A percentile compares a stretch with the other conserved stretches of the same genome.
Evolutionary conservation across 2,329 filamentous ascomycete genomes (phyloP).

Genomic region (Beauveria medogensis): DNA sequence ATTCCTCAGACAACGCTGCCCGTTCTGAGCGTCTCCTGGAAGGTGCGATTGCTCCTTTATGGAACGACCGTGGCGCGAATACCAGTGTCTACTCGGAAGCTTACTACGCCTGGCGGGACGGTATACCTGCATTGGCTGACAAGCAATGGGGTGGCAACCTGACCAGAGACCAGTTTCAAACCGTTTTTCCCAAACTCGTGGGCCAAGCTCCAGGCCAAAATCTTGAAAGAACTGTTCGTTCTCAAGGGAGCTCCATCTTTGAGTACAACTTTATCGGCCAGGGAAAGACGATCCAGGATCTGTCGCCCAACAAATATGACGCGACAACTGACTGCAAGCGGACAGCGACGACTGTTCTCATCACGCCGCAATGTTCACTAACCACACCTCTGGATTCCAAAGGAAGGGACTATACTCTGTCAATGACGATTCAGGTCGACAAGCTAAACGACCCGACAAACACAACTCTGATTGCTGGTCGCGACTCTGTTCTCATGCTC

Average conservation of each 20-base stretch:
- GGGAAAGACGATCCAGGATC: slow-evolving; percentile 11
- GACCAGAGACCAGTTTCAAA: slow-evolving; percentile 9
- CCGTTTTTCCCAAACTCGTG: slow-evolving; percentile 13
- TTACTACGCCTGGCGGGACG: slow-evolving; percentile 19
- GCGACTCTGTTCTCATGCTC: slow-evolving; percentile 35
- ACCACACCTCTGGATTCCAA: slow-evolving; percentile 43
- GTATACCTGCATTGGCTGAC: slow-evolving; percentile 18
- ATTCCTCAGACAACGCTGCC: neutral
- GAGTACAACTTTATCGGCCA: slow-evolving; percentile 17
- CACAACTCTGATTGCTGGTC: slow-evolving; percentile 32
- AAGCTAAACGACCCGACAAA: slow-evolving; percentile 24
- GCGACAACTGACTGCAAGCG: slow-evolving; percentile 30
- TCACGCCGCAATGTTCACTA: slow-evolving; percentile 32
- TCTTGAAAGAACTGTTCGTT: slow-evolving; percentile 15
- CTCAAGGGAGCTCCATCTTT: slow-evolving; percentile 14
- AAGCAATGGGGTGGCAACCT: slow-evolving; percentile 21
- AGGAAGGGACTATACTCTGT: slow-evolving; percentile 48
- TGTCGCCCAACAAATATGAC: slow-evolving; percentile 17
- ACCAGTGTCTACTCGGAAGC: slow-evolving; percentile 19
- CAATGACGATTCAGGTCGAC: slow-evolving; percentile 31
- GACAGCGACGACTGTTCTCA: slow-evolving; percentile 19
- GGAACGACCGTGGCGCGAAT: slow-evolving; percentile 20
- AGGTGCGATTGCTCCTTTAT: slow-evolving; percentile 18
- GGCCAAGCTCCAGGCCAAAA: slow-evolving; percentile 16
- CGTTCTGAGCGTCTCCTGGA: slow-evolving; percentile 3